These are phyloP conservation scores for Pyrus hybrid DNA, from an alignment of 331 rosid genomes.

Conservation along the genomic window DNA sequence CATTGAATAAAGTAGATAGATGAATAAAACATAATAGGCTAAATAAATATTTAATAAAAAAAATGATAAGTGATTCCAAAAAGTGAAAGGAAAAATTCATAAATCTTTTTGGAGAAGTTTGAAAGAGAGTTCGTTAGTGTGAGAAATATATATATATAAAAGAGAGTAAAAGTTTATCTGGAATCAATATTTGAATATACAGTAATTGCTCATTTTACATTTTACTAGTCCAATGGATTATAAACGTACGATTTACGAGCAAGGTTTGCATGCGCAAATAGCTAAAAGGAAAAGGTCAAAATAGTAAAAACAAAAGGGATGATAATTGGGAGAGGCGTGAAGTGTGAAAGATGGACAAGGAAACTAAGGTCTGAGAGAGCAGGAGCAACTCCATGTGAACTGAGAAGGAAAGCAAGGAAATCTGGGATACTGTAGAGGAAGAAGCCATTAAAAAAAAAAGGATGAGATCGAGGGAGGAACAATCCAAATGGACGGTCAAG, in stretches of 20 bases:
- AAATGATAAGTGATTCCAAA: not conserved
- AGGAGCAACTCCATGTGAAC: not conserved
- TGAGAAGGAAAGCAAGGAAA: constrained; percentile 50
- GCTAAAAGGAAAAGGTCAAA: not conserved
- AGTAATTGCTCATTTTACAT: no score
- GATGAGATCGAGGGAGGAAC: constrained; percentile 16
- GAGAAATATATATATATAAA: no score
- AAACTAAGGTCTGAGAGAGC: constrained; percentile 25
- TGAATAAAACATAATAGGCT: not conserved
- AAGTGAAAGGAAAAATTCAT: not conserved
- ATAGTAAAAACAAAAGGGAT: not conserved
- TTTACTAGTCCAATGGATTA: not conserved
- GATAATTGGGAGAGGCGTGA: not conserved
- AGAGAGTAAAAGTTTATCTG: not conserved
- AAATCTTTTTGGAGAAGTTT: not conserved
- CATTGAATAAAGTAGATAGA: no score
- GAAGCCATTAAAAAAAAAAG: constrained; percentile 14
- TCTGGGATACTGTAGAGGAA: constrained; percentile 26
- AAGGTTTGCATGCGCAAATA: constrained; percentile 10
- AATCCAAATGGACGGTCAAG: constrained; percentile 46
- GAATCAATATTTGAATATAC: not conserved
- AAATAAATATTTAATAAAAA: no score
- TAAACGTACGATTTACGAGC: not conserved
- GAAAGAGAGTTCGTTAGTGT: not conserved
- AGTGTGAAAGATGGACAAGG: constrained; percentile 12